These are phyloP conservation scores for Hibiscus tridactylites DNA, from an alignment of 345 rosid genomes.

Conservation along the genomic window DNA sequence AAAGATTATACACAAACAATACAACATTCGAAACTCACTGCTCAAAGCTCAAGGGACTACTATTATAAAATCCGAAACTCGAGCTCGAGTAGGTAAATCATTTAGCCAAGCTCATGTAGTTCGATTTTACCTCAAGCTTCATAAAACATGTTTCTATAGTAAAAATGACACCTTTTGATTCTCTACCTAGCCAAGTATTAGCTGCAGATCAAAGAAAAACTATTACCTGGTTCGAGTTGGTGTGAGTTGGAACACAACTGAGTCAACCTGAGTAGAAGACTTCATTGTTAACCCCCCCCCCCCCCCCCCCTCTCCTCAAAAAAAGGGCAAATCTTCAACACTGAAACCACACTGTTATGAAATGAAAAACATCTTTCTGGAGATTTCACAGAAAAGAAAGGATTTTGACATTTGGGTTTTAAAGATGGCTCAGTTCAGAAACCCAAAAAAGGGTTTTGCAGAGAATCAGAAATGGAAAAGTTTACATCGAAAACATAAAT, in stretches of 20 bases:
- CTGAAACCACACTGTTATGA: neutral
- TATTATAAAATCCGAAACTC: too few species aligned
- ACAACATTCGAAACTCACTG: neutral
- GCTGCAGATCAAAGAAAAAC: neutral
- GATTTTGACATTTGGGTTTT: neutral
- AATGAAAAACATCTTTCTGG: neutral
- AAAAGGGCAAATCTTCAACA: conserved; percentile 16
- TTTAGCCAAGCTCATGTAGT: too few species aligned
- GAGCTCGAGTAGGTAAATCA: too few species aligned
- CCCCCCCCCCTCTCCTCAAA: too few species aligned
- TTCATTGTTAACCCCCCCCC: conserved; percentile 37
- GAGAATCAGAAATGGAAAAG: too few species aligned
- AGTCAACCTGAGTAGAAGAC: conserved; percentile 72
- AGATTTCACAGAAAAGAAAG: neutral
- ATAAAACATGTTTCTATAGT: neutral
- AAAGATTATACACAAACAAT: neutral
- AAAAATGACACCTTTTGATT: too few species aligned
- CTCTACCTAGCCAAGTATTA: neutral
- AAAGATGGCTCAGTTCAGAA: too few species aligned
- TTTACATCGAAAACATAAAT: too few species aligned
- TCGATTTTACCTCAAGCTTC: too few species aligned
- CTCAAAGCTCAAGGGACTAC: too few species aligned
- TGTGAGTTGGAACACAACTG: conserved; percentile 92
- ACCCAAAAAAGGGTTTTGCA: too few species aligned
- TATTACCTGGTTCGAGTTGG: conserved; percentile 91